These are phyloP conservation scores for Kazachstania taianensis DNA, from an alignment of 805 yeast species.

Conservation along the genomic window DNA sequence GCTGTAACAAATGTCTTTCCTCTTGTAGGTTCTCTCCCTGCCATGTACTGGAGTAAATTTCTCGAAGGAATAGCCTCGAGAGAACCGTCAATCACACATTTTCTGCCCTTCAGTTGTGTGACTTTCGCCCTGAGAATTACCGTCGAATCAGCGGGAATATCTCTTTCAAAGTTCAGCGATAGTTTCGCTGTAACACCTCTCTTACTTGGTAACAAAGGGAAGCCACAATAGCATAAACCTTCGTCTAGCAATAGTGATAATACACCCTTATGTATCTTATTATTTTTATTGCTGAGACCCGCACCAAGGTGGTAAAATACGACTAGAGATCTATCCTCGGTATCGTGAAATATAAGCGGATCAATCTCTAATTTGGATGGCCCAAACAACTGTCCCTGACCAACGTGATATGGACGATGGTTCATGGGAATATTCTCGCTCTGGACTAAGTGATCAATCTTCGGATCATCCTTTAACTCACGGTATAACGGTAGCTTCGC, in stretches of 20 bases:
- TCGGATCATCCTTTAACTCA: constrained; percentile 14
- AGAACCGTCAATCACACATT: constrained; percentile 70
- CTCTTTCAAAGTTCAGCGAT: constrained; percentile 45
- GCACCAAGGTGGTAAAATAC: constrained; percentile 66
- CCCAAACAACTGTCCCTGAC: constrained; percentile 63
- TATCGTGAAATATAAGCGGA: constrained; percentile 55
- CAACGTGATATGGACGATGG: constrained; percentile 54
- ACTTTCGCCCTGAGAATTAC: constrained; percentile 63
- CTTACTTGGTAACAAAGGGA: constrained; percentile 64
- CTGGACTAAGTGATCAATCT: constrained; percentile 20
- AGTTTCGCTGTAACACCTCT: constrained; percentile 85
- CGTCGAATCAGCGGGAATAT: constrained; percentile 45
- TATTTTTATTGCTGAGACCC: constrained; percentile 54
- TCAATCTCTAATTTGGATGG: constrained; percentile 61
- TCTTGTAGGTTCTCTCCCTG: constrained; percentile 2
- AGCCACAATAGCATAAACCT: constrained; percentile 77
- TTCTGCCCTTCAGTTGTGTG: constrained; percentile 59
- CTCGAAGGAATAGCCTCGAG: constrained; percentile 30
- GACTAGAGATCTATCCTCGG: constrained; percentile 41
- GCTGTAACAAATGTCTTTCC: constrained; percentile 44
- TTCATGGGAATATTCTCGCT: constrained; percentile 45
- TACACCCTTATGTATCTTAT: constrained; percentile 73
- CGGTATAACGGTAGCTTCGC: constrained; percentile 10
- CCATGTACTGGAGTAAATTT: neutral
- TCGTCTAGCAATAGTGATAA: constrained; percentile 76